Evolutionary conservation across 176 grass and related monocot species (phyloP).

Genomic region (Juncus inflexus): DNA sequence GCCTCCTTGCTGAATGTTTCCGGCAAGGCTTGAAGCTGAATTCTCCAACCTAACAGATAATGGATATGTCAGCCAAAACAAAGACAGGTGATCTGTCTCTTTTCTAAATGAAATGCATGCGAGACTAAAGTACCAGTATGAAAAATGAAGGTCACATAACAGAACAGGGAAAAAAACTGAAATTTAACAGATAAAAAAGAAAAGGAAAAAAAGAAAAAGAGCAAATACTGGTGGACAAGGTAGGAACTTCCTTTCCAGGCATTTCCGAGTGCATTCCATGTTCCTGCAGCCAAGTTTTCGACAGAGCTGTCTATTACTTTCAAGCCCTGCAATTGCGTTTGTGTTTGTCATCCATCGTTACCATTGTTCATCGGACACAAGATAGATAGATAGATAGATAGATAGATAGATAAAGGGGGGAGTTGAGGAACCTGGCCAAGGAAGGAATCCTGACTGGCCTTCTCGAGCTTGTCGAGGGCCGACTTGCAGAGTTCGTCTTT

Average conservation of each 20-base stretch:
- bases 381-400: too few species aligned
- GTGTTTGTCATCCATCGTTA: too few species aligned
- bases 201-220: not conserved
- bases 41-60: slow-evolving; percentile 60
- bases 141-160: slow-evolving; percentile 11
- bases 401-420: too few species aligned
- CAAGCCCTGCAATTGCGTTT: slow-evolving; percentile 53
- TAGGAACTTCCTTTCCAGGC: slow-evolving; percentile 76
- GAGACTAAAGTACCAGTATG: not conserved
- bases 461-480: slow-evolving; percentile 68
- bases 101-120: not conserved
- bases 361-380: not conserved
- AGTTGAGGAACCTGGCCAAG: slow-evolving; percentile 52
- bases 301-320: slow-evolving; percentile 83
- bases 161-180: slow-evolving; percentile 4
- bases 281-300: slow-evolving; percentile 64
- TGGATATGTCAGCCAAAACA: not conserved
- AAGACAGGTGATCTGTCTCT: slow-evolving; percentile 6
- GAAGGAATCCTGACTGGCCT: slow-evolving; percentile 78
- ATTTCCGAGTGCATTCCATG: slow-evolving; percentile 74
- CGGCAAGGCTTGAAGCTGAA: slow-evolving; percentile 80
- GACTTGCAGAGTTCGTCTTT: slow-evolving; percentile 36
- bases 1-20: slow-evolving; percentile 81
- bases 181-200: not conserved
- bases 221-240: slow-evolving; percentile 73